Conservation (phyloP, 116 monocot species). For the Trichopus zeylanicus region DNA sequence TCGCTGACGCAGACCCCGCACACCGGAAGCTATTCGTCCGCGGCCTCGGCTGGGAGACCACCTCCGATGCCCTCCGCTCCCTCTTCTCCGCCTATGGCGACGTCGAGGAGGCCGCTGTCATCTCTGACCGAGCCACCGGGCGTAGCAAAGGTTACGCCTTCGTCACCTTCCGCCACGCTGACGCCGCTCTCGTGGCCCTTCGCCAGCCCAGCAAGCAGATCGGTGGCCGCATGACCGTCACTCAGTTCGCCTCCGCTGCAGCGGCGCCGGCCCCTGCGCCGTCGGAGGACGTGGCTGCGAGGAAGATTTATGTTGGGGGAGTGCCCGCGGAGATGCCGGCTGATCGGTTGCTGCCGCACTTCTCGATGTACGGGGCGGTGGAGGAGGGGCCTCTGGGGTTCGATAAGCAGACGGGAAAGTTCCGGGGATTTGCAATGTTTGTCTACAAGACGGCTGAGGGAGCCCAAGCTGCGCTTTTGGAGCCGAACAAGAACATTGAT, state of each 20-base stretch:
- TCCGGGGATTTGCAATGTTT: constrained; percentile 74
- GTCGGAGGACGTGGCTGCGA: constrained; percentile 32
- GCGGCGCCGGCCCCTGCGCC: constrained; percentile 18
- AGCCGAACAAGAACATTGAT: constrained; percentile 72
- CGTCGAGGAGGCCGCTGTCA: constrained; percentile 71
- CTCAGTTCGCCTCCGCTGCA: constrained; percentile 67
- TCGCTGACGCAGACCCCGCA: constrained; percentile 47
- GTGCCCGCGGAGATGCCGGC: constrained; percentile 73
- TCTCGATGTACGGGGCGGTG: constrained; percentile 70
- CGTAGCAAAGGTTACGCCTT: constrained; percentile 90
- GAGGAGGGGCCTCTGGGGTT: constrained; percentile 91
- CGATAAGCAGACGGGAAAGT: constrained; percentile 87
- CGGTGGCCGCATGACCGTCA: constrained; percentile 78
- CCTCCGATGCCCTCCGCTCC: constrained; percentile 50
- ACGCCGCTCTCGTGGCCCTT: constrained; percentile 69
- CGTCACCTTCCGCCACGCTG: constrained; percentile 66
- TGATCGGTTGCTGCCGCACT: constrained; percentile 53
- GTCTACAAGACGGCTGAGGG: constrained; percentile 83
- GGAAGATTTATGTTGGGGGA: constrained; percentile 80
- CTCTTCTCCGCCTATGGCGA: constrained; percentile 76
- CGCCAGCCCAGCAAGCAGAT: constrained; percentile 89
- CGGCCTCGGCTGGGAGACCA: constrained; percentile 94
- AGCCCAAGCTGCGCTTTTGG: constrained; percentile 58
- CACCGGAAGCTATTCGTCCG: constrained; percentile 92
- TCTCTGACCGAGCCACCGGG: constrained; percentile 66